Base-by-base conservation (phyloP, 176 grass and related monocot species). In the Lolium perenne region DNA sequence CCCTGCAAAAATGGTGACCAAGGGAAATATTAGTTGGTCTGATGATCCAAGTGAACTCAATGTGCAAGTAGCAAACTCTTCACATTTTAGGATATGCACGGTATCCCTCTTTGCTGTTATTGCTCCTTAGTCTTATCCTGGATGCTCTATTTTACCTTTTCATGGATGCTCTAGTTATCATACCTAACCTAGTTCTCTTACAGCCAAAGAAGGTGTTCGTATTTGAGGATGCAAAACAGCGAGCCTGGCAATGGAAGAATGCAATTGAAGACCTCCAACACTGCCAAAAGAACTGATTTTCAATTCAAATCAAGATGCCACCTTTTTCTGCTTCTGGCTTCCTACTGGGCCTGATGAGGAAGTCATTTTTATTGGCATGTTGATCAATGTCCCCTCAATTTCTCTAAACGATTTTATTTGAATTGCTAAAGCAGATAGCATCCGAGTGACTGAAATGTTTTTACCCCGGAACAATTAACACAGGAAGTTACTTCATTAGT, bases 171-270 rank as follows among this genome's bases (percentile, higher is more conserved):
- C 54, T 83, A 50, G 4, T 56, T 6, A 58, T 76, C 50, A 77
- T 0, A 13, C 40, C 75, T 84, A 55, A 89, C n/a, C 41, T 6
- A 68, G 50, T 60, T 88, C 55, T 82, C 26, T 86, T 91, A 76
- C 88, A 99, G 97, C 92, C 94, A 21, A 99, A 93, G 87, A 99
- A 99, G 84, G 92, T 96, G 68, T 88, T 88, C 9, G 79, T 89
- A 23, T 96, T 99, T 86, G 97, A 99, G 84, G 97, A 99, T 73
- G 76, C 82, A 20, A 96, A 99, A 50, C 87, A 93, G 73, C 91
- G 94, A 23, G 97, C 94, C 49, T 94, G 91, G 88, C 94, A 99
- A 80, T 99, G 97, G 97, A 99, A 99, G 88, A 92, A 90, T 47
- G 92, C 92, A 48, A 96, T 99, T 75, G 97, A 99, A 96, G 97